These are phyloP conservation scores for Musa beccarii DNA, from an alignment of 176 grass and related monocot species.

Conservation along the genomic window DNA sequence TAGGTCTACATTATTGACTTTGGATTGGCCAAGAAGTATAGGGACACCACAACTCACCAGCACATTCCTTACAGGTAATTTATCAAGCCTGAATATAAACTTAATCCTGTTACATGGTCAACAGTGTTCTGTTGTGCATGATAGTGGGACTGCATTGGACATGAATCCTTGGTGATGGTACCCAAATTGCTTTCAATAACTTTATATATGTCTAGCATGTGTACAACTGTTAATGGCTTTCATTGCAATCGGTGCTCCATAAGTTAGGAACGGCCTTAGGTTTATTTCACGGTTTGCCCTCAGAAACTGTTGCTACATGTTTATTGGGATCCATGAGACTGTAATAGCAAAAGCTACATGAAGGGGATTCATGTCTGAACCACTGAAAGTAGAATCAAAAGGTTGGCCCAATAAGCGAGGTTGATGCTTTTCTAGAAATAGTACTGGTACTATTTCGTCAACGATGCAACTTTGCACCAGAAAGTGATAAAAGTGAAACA, in stretches of 20 bases:
- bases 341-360: background rate
- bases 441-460: background rate
- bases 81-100: background rate
- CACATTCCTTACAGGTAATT: constrained; percentile 15
- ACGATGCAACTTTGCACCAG: background rate
- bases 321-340: background rate
- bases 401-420: background rate
- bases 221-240: too few relatives aligned
- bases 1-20: constrained; percentile 13
- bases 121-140: background rate
- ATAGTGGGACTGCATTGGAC: background rate
- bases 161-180: background rate
- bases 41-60: constrained; percentile 3
- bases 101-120: background rate
- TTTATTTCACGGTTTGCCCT: background rate
- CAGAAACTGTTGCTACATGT: background rate
- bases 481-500: background rate
- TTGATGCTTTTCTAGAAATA: background rate
- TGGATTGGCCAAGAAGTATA: constrained; percentile 7
- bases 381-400: background rate
- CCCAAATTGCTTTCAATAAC: background rate
- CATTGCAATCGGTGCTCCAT: background rate
- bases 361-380: background rate
- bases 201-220: too few relatives aligned
- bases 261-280: background rate